Base-by-base conservation (phyloP, 2,329 filamentous ascomycete species). In the Neofusicoccum parvum region DNA sequence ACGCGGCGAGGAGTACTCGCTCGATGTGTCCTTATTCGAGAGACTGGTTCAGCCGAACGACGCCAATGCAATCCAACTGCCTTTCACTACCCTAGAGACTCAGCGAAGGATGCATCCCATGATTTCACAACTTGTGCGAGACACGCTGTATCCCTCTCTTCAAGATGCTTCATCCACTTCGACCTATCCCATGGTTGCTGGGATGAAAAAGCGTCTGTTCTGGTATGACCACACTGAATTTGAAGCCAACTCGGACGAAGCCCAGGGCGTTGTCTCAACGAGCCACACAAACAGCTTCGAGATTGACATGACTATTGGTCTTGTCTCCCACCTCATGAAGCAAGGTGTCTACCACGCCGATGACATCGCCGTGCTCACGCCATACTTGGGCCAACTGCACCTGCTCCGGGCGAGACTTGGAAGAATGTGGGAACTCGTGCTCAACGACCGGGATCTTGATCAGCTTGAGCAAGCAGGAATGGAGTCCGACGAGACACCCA, bases 361-460 rank as follows among this genome's bases (percentile, higher is more conserved):
- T 0, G 87, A 92, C 1, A 90, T 94, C 66, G 89, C 90, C 0
- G 86, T 94, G 0, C 72, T 94, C 5, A 92, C 90, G 0, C 88
- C 87, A 0, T 90, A 90, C 66, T 71, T 82, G 0, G 87, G 86
- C 0, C 87, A 90, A 67, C 74, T 87, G 1, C 78, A 83, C 4
- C 81, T 82, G 56, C 78, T 90, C 1, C 82, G 83, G 2, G 70
- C 70, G 1, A 73, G 71, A 1, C 75, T 90, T 71, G 71, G 75
- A 1, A 72, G 66, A 1, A 78, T 81, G 3, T 88, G 88, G 65
- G 85, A 88, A 67, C 85, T 92, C n/a, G 79, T 85, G 1, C 68
- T 92, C 3, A 86, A 84, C 48, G 89, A 92, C 3, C 80, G 85
- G 11, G 90, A 92, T 70, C 36, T 80, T 37, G 83, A 87, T 3